Evolutionary conservation across 805 yeast genomes (phyloP).

Genomic region (Saccharomycopsis microspora): DNA sequence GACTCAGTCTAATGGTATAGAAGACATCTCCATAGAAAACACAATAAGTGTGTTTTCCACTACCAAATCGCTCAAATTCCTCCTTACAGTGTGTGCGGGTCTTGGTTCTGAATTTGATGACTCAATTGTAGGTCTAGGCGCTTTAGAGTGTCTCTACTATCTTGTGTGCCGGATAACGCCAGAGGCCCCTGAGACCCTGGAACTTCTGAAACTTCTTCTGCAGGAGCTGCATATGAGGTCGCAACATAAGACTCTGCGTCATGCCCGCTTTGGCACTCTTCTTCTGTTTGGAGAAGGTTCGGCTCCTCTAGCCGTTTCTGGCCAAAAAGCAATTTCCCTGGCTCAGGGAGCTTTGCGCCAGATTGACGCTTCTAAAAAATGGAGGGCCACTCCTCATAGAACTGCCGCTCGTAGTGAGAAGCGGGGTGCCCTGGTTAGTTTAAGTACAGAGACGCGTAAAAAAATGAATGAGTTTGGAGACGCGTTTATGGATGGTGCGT

Average conservation of each 20-base stretch:
- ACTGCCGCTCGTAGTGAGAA: constrained; percentile 13
- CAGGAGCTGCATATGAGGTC: no score
- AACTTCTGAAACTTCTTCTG: no score
- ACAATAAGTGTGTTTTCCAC: constrained; percentile 48
- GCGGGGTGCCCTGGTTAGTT: constrained; percentile 19
- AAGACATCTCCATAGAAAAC: constrained; percentile 56
- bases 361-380: constrained; percentile 57
- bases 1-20: constrained; percentile 36
- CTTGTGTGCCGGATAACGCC: neutral
- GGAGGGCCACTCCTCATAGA: constrained; percentile 33
- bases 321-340: constrained; percentile 51
- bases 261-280: no score
- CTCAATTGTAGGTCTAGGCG: constrained; percentile 44
- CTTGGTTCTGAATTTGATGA: constrained; percentile 54
- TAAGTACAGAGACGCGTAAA: constrained; percentile 1
- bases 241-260: no score
- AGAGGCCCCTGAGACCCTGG: no score
- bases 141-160: constrained; percentile 61
- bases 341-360: constrained; percentile 44
- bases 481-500: constrained; percentile 57
- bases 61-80: constrained; percentile 62
- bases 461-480: no score
- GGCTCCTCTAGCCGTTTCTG: constrained; percentile 44
- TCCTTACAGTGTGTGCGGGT: constrained; percentile 61
- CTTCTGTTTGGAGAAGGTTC: no score